Evolutionary conservation across 441 rosid species (phyloP), one percentile per base, ranked within the genome.

Genomic region (Bocquillonia castaneifolia): DNA sequence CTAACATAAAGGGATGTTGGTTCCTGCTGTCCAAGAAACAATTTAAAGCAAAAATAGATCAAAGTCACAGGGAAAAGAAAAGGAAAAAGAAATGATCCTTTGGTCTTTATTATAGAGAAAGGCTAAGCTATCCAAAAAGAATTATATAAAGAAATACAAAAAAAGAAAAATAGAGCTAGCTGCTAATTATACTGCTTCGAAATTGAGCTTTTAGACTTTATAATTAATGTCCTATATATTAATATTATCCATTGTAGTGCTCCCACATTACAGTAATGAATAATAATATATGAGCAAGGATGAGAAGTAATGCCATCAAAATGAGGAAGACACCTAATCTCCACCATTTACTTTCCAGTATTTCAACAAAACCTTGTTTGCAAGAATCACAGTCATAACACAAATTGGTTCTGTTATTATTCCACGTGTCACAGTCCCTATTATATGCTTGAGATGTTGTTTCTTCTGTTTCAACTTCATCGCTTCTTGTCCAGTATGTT

Each of bases 331-430:
- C 28, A 29, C 97, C 97, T 0, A 91, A 82, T 52, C 72, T 86
- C 85, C 80, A 68, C 97, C 97, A 89, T 75, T 86, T 89, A 80
- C 66, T 75, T 48, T 82, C 64, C 62, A 89, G 52, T 2, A 77
- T 74, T 57, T 34, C 76, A 23, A 82, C 55, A 69, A 79, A 89
- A 0, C 97, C 97, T 2, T 67, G 31, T 61, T 73, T 88, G 63
- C 96, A 91, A 47, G 84, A 59, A 20, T 67, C 71, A 77, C 96
- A 91, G 23, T 85, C 76, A 68, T 82, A 87, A 58, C 97, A 91
- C 58, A 89, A 66, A 1, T 64, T 55, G 15, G 68, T 75, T 68
- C 51, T 52, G 25, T 81, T 80, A 34, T 91, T 89, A n/a, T 34
- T 64, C 96, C 92, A 89, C 12, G 50, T 15, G 17, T 78, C 77